Evolutionary conservation across 1,284 basidiomycete species (phyloP).

Genomic region (Heterobasidion annosum): DNA sequence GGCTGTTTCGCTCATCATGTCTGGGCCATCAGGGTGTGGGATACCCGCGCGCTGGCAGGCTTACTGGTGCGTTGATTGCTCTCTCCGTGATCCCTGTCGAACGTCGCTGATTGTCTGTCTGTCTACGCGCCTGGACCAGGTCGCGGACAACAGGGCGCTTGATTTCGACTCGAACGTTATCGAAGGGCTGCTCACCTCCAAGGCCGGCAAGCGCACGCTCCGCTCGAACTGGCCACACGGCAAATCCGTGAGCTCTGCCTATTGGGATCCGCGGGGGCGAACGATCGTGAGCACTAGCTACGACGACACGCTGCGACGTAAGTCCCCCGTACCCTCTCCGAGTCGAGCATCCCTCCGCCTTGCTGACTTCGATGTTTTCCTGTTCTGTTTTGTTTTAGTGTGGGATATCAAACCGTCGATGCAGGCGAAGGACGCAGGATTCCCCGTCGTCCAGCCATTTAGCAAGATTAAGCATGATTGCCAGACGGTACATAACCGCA

Average conservation of each 20-base stretch:
- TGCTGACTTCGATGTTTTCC: too few species aligned
- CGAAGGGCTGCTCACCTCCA: constrained; percentile 36
- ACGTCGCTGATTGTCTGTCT: too few species aligned
- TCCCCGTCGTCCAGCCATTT: constrained; percentile 56
- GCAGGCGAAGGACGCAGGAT: constrained; percentile 34
- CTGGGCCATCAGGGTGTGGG: constrained; percentile 54
- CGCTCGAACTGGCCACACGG: constrained; percentile 59
- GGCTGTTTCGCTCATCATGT: too few species aligned
- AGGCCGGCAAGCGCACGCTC: constrained; percentile 40
- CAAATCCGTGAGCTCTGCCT: constrained; percentile 72
- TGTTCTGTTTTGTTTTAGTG: constrained; percentile 30
- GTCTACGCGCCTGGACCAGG: constrained; percentile 12
- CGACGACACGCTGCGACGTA: constrained; percentile 64
- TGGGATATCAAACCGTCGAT: constrained; percentile 54
- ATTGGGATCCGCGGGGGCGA: constrained; percentile 72
- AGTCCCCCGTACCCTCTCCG: constrained; percentile 17
- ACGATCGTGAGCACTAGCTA: constrained; percentile 75
- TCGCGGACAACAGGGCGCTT: constrained; percentile 14
- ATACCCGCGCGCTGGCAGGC: constrained; percentile 50
- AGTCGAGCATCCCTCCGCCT: not conserved
- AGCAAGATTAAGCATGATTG: constrained; percentile 58
- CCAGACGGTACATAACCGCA: constrained; percentile 48
- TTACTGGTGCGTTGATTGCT: constrained; percentile 19
- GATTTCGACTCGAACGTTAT: constrained; percentile 45
- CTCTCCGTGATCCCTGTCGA: too few species aligned